These are phyloP conservation scores for Suillus decipiens DNA, from an alignment of 768 basidiomycete species.

Conservation along the genomic window DNA sequence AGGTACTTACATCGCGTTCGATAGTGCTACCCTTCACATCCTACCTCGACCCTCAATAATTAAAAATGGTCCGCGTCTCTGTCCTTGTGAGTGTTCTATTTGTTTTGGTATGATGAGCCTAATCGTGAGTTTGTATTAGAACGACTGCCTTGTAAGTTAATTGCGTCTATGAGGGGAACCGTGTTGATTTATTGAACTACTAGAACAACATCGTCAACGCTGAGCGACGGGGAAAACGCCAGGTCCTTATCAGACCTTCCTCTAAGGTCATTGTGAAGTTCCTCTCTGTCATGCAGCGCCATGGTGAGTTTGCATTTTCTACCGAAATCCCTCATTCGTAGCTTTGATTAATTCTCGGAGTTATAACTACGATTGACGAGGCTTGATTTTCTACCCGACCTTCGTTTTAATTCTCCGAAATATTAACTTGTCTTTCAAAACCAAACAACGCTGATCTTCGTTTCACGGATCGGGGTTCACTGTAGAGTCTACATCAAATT, in stretches of 20 bases:
- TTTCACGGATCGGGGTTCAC: conserved; percentile 30
- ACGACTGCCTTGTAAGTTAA: conserved; percentile 59
- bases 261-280: conserved; percentile 99
- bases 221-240: conserved; percentile 98
- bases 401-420: conserved; percentile 88
- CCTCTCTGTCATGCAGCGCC: conserved; percentile 97
- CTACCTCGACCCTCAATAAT: conserved; percentile 10
- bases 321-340: conserved; percentile 22
- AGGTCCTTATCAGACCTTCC: conserved; percentile 95
- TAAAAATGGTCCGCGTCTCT: conserved; percentile 85
- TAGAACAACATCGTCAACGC: conserved; percentile 99
- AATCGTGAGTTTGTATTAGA: conserved; percentile 22
- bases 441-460: conserved; percentile 52
- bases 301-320: conserved; percentile 63
- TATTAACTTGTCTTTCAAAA: conserved; percentile 56
- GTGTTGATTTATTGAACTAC: conserved; percentile 1
- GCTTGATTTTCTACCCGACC: conserved; percentile 55
- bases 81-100: conserved; percentile 55
- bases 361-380: conserved; percentile 86
- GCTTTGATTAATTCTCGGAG: conserved; percentile 56
- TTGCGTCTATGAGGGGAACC: not conserved
- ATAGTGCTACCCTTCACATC: conserved; percentile 24
- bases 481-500: conserved; percentile 33
- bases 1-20: conserved; percentile 37
- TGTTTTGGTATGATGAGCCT: not conserved